Percentiles rank a stretch among this genome's conserved stretches.
phyloP scores from a whole-genome alignment of 345 rosid genomes.

The Citrus medica region DNA sequence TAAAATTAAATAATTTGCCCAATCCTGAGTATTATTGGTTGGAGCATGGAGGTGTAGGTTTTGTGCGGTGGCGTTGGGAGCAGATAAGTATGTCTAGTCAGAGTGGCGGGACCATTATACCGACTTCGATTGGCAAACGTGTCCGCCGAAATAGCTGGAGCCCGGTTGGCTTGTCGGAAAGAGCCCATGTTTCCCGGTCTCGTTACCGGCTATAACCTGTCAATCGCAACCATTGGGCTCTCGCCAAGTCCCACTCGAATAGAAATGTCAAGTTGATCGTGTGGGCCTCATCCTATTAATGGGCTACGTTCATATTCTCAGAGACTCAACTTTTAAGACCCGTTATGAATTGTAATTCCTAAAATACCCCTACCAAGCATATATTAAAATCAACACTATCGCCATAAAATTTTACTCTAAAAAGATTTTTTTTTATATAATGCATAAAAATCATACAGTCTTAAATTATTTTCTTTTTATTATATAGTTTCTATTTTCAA shows the following conservation, averaged over 20 bases:
- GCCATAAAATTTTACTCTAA: too few species aligned
- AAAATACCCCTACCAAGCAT: too few species aligned
- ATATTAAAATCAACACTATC: too few species aligned
- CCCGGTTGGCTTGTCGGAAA: neutral
- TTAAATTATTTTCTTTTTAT: too few species aligned
- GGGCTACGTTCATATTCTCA: neutral
- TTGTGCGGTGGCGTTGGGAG: neutral
- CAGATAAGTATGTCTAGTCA: neutral
- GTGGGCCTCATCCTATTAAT: neutral
- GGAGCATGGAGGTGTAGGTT: too few species aligned
- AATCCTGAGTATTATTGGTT: neutral
- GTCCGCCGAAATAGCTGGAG: slow-evolving; percentile 10
- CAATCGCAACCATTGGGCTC: neutral
- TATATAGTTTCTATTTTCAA: too few species aligned
- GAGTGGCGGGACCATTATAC: slow-evolving; percentile 4
- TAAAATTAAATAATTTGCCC: too few species aligned
- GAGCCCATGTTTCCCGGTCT: neutral
- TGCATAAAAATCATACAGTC: too few species aligned
- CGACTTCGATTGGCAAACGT: slow-evolving; percentile 1
- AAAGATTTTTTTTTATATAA: too few species aligned
- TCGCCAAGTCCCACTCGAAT: neutral
- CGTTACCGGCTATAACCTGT: neutral
- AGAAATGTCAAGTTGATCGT: too few species aligned
- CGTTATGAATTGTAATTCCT: too few species aligned
- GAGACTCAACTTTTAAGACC: too few species aligned